Percentiles rank a stretch among this genome's conserved stretches.
These are phyloP conservation scores for Penicillium maclennaniae DNA, from an alignment of 495 filamentous ascomycete genomes.

Conservation along the genomic window DNA sequence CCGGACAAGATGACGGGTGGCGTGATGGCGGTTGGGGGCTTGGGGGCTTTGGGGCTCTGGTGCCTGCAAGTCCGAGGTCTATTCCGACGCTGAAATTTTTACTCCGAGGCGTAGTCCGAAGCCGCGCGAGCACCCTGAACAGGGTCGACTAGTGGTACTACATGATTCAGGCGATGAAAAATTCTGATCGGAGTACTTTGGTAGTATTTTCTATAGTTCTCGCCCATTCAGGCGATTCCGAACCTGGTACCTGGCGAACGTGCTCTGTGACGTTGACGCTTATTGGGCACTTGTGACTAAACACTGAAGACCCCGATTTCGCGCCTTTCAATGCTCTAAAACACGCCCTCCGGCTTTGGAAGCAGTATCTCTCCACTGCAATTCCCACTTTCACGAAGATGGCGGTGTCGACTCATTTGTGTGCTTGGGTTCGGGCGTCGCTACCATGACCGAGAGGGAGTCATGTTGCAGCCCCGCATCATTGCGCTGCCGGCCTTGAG, in stretches of 20 bases:
- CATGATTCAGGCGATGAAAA: constrained; percentile 9
- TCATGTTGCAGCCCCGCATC: not conserved
- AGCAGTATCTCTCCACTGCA: not conserved
- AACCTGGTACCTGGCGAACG: not conserved
- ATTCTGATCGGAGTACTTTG: not conserved
- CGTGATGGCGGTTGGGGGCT: not conserved
- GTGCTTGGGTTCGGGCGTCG: not conserved
- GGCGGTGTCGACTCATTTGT: not conserved
- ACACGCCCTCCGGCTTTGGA: constrained; percentile 8
- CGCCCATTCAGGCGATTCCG: not conserved
- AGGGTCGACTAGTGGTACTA: not conserved
- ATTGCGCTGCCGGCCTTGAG: too few species aligned
- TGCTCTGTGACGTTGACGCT: not conserved
- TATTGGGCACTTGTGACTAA: not conserved
- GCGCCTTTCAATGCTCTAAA: not conserved
- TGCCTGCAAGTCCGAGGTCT: not conserved
- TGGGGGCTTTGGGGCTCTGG: not conserved
- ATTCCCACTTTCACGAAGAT: not conserved
- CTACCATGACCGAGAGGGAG: not conserved
- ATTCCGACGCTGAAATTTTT: not conserved
- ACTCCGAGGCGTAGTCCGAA: constrained; percentile 10
- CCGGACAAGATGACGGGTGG: not conserved
- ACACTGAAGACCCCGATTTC: not conserved
- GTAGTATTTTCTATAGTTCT: not conserved
- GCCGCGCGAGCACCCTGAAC: not conserved